Percentiles rank a stretch among this genome's conserved stretches.
These are phyloP conservation scores for Mortierella sp. DNA, from an alignment of 371 early-diverging fungal species.

Conservation along the genomic window DNA sequence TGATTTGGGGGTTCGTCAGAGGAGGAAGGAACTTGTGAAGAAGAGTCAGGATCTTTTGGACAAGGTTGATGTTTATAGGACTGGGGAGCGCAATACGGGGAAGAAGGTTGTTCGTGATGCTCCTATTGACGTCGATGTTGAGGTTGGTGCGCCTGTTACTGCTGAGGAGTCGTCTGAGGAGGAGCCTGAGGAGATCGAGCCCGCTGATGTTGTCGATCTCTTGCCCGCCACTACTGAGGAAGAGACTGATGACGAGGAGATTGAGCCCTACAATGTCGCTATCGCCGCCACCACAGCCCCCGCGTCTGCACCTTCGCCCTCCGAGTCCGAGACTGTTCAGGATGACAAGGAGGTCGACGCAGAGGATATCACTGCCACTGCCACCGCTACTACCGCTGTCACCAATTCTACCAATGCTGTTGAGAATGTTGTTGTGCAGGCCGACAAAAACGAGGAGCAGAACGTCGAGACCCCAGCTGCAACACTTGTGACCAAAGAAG, in stretches of 20 bases:
- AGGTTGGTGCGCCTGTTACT: neutral
- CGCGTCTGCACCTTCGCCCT: constrained; percentile 6
- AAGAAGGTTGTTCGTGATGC: constrained; percentile 26
- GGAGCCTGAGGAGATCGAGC: constrained; percentile 17
- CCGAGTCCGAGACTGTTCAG: constrained; percentile 26
- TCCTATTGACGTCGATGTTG: neutral
- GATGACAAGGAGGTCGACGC: constrained; percentile 10
- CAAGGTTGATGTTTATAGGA: constrained; percentile 37
- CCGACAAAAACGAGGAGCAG: neutral
- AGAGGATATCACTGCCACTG: neutral
- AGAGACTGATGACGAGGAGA: constrained; percentile 18
- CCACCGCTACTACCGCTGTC: no score
- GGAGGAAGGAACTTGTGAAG: constrained; percentile 51
- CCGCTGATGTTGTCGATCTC: constrained; percentile 20
- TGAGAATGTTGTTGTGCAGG: neutral
- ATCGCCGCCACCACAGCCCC: no score
- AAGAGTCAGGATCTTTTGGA: constrained; percentile 52
- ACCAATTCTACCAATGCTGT: neutral
- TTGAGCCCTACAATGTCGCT: constrained; percentile 29
- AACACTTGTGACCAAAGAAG: neutral
- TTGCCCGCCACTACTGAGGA: constrained; percentile 3
- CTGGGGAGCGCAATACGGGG: constrained; percentile 27
- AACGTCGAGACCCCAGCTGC: neutral
- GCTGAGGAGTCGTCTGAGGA: neutral
- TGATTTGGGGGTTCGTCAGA: constrained; percentile 41